phyloP scores from a whole-genome alignment of 441 rosid species.

The Codiaeum variegatum region DNA sequence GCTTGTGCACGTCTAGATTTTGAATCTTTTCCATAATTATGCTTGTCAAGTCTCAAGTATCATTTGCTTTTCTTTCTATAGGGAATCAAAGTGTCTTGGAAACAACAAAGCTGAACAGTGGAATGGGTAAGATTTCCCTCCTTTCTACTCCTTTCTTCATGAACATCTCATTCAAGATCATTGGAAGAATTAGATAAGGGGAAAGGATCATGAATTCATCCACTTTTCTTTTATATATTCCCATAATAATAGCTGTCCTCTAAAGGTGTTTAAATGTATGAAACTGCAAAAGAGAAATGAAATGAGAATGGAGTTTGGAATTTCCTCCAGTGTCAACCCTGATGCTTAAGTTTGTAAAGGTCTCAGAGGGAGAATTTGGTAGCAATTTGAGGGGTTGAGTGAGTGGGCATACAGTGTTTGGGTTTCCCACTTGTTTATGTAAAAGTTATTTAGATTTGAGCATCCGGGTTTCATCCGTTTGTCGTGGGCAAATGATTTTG shows the following conservation, averaged over 20 bases:
- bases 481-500: too few relatives aligned
- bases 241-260: background rate
- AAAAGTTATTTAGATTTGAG: too few relatives aligned
- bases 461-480: too few relatives aligned
- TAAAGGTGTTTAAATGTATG: too few relatives aligned
- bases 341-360: too few relatives aligned
- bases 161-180: background rate
- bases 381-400: too few relatives aligned
- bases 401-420: too few relatives aligned
- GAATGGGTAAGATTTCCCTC: slow-evolving; percentile 17
- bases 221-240: background rate
- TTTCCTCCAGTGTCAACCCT: too few relatives aligned
- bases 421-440: too few relatives aligned
- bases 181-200: background rate
- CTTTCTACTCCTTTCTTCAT: background rate
- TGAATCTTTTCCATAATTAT: slow-evolving; percentile 1
- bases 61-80: background rate
- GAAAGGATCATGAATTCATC: background rate
- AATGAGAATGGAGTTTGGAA: too few relatives aligned
- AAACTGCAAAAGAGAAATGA: too few relatives aligned
- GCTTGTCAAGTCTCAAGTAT: background rate
- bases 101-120: slow-evolving; percentile 12
- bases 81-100: slow-evolving; percentile 15
- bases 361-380: too few relatives aligned
- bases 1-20: background rate